Percentiles rank a stretch among this genome's conserved stretches.
Evolutionary conservation across 257 asterid species (phyloP).

Genomic region (Mentha longifolia): DNA sequence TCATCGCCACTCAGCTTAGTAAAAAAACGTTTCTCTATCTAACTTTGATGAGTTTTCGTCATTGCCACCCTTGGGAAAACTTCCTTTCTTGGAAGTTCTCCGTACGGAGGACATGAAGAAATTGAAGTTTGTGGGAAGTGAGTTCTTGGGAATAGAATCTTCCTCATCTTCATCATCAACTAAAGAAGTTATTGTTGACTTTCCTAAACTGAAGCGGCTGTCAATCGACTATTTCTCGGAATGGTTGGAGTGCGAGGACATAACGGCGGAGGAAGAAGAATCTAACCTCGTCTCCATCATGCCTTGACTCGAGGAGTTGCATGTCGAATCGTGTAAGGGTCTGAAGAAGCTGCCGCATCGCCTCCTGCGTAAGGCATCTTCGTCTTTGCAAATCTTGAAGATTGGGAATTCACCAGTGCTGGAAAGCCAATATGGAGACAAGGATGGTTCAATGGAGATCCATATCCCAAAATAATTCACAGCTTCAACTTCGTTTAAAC

Average conservation of each 20-base stretch:
- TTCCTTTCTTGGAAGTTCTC: not conserved
- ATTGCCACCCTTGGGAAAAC: constrained; percentile 10
- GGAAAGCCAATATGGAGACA: too few relatives aligned
- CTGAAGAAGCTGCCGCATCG: not conserved
- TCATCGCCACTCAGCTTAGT: not conserved
- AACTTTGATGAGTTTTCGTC: not conserved
- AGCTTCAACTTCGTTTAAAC: too few relatives aligned
- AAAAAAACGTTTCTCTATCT: not conserved
- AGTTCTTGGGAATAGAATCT: constrained; percentile 28
- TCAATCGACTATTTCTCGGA: not conserved
- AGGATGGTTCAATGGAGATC: too few relatives aligned
- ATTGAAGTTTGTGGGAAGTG: not conserved
- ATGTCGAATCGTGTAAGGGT: not conserved
- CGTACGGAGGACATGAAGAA: not conserved
- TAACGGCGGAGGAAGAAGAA: constrained; percentile 24
- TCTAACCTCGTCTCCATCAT: not conserved
- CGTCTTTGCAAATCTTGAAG: too few relatives aligned
- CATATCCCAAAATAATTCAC: too few relatives aligned
- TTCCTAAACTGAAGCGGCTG: constrained; percentile 34
- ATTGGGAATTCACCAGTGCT: too few relatives aligned
- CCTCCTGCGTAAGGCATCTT: not conserved
- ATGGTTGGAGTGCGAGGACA: constrained; percentile 42
- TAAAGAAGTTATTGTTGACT: not conserved
- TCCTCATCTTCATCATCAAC: not conserved
- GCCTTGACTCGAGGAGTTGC: not conserved